A percentile compares a stretch with the other conserved stretches of the same genome.
Conservation (phyloP, 805 yeast species). For the Kazachstania taianensis region DNA sequence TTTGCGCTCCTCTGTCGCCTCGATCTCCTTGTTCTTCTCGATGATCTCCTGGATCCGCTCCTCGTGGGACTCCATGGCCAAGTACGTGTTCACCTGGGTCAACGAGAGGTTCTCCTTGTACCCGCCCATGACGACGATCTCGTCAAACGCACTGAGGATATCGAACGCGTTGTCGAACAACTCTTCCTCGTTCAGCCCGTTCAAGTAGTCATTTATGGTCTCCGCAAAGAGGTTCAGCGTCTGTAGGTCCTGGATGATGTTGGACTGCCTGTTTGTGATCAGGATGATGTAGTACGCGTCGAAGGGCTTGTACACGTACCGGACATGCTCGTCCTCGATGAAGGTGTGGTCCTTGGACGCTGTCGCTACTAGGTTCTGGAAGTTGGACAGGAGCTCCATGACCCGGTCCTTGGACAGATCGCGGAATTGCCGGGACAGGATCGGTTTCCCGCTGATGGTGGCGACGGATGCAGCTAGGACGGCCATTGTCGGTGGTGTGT, state of each 20-base stretch:
- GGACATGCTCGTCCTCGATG: slow-evolving; percentile 81
- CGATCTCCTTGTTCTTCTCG: slow-evolving; percentile 91
- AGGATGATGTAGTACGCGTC: slow-evolving; percentile 88
- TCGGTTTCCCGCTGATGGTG: slow-evolving; percentile 86
- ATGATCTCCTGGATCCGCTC: slow-evolving; percentile 97
- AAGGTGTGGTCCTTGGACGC: slow-evolving; percentile 78
- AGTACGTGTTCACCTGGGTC: slow-evolving; percentile 74
- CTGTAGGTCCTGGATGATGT: slow-evolving; percentile 88
- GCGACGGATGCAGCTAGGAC: slow-evolving; percentile 91
- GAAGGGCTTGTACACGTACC: slow-evolving; percentile 92
- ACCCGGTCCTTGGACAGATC: slow-evolving; percentile 79
- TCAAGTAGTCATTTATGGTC: slow-evolving; percentile 64
- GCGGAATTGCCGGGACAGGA: slow-evolving; percentile 83
- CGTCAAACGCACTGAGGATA: slow-evolving; percentile 86
- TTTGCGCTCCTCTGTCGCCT: slow-evolving; percentile 94
- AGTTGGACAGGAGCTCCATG: slow-evolving; percentile 72
- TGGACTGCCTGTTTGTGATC: slow-evolving; percentile 83
- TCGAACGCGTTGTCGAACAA: slow-evolving; percentile 80
- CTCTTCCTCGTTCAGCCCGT: slow-evolving; percentile 70
- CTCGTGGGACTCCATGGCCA: slow-evolving; percentile 97
- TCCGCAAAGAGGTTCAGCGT: slow-evolving; percentile 80
- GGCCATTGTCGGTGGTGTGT: slow-evolving; percentile 50
- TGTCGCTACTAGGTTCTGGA: slow-evolving; percentile 67
- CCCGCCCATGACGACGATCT: slow-evolving; percentile 80
- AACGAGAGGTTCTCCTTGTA: slow-evolving; percentile 78